Evolutionary conservation across 176 grass and related monocot species (phyloP).

Genomic region (Poa annua): DNA sequence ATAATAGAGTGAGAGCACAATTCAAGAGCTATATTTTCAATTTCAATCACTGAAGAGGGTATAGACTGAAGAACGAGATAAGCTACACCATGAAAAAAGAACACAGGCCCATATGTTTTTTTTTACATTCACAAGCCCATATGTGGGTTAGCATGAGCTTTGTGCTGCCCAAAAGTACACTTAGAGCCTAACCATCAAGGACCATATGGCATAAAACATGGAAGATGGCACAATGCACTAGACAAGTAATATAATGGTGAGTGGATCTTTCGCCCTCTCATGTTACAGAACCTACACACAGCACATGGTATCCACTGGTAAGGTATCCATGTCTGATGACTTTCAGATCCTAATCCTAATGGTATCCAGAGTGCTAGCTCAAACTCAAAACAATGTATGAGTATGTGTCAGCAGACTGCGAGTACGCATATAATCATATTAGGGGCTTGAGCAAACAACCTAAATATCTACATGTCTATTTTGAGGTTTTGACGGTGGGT

Average conservation of each 20-base stretch:
- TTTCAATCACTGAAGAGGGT: neutral
- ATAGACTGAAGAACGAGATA: neutral
- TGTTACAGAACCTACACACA: constrained; percentile 1
- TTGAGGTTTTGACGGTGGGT: neutral
- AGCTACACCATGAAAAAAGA: neutral
- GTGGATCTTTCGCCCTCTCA: neutral
- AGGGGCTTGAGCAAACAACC: neutral
- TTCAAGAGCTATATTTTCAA: neutral
- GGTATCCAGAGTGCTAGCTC: neutral
- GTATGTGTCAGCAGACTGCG: neutral
- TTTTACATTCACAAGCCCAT: too few species aligned
- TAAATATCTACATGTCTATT: neutral
- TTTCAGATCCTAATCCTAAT: neutral
- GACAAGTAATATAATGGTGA: neutral
- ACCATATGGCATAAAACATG: constrained; percentile 1
- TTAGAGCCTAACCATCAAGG: neutral
- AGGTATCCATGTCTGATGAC: neutral
- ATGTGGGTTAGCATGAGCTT: neutral
- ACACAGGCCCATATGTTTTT: neutral
- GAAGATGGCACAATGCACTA: neutral
- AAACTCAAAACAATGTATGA: neutral
- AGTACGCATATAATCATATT: neutral
- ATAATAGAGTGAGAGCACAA: neutral
- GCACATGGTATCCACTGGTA: neutral
- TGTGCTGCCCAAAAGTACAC: neutral